Evolutionary conservation across 306 rosid species (phyloP), one percentile per base, ranked within the genome.

Genomic region (Dicorynia guianensis): DNA sequence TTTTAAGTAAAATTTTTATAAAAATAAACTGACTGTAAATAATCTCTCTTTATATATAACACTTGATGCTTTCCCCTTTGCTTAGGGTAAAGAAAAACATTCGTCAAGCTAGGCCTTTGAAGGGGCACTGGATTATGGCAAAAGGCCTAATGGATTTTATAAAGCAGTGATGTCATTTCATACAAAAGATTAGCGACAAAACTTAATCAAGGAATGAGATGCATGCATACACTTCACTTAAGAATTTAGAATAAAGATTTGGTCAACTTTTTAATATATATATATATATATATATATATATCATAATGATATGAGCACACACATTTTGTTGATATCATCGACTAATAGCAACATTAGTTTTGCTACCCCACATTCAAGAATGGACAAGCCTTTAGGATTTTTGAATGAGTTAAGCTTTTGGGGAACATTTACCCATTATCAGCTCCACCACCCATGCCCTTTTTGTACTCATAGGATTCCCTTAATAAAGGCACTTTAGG

Each of bases 261-360:
- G 43, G 58, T 58, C 77, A 72, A 46, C 48, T 43, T 30, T 1
- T 30, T 57, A 8, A 1, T 17, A 6, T n/a, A 34, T n/a, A 6
- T 11, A 6, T n/a, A n/a, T n/a, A n/a, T n/a, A n/a, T n/a, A n/a
- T n/a, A n/a, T n/a, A 12, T 57, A 43, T 66, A 11, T 17, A 18
- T 18, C 53, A 44, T 50, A 62, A 74, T 62, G 34, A 55, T 25
- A 25, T 44, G 35, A 55, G 48, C 66, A 56, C 12, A 62, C 47
- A 25, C 71, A 30, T 43, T 25, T 49, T 65, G 74, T 77, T 36
- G 88, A 54, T 75, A 74, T 78, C 76, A 85, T 85, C 88, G 74
- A 77, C 43, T 2, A n/a, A 47, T 35, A 59, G 49, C 60, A 78
- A 67, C 40, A 34, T 19, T 36, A 20, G 49, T 71, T 80, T 76